Base-by-base conservation (phyloP, 1,284 basidiomycete species). In the Takashimella tepidaria region DNA sequence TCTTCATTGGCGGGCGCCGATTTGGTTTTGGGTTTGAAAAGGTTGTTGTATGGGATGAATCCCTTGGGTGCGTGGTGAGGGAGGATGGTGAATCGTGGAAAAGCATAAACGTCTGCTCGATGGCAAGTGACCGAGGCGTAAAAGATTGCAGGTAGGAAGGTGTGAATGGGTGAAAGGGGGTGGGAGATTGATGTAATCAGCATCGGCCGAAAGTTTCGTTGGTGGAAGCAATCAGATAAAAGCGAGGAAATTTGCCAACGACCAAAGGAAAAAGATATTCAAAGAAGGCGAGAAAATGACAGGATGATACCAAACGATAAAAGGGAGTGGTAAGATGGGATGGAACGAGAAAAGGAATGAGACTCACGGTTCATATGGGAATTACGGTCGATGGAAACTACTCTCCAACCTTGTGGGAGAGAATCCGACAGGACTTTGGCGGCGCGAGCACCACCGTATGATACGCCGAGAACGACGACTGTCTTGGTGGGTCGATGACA, bases 311-410 rank as follows among this genome's bases (percentile, higher is more conserved):
- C 31, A n/a, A 31, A 13, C 16, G 11, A 19, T 25, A 20, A 19
- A 11, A 31, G n/a, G 25, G 10, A 5, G 10, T 10, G 46, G 16
- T 19, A 12, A 27, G 46, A 5, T 24, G 3, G 3, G 12, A n/a
- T 10, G 25, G 45, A 12, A 44, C 41, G 8, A 5, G 5, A 12
- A 8, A 1, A 79, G 53, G 63, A 6, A 4, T 16, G 37, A 12
- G 24, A 64, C 70, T 61, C 53, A 72, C 70, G 70, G 55, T 72
- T 70, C 61, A 70, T 66, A 57, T 72, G 84, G 76, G 83, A 81
- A 62, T 88, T 87, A 51, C 85, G 76, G 64, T 88, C 86, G 41
- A 88, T 78, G n/a, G 84, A 75, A n/a, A 88, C 79, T 37, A 88
- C 77, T 43, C 81, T 78, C 83, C 84, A 87, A 23, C 76, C 81